These are phyloP conservation scores for Triticum turgidum DNA, from an alignment of 176 grass and related monocot species.

Conservation along the genomic window DNA sequence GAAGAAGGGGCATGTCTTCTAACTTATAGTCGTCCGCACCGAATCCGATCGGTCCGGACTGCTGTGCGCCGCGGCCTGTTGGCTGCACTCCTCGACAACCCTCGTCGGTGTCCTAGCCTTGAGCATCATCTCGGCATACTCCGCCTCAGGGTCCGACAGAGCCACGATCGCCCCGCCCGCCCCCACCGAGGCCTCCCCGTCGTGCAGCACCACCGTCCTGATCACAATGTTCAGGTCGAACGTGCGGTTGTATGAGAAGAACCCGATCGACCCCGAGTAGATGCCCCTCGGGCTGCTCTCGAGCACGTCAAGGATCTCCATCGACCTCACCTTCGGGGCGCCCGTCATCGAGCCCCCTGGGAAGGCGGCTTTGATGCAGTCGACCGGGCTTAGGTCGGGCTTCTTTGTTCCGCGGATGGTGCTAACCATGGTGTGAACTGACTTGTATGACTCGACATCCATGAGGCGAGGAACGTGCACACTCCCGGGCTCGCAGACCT, in stretches of 20 bases:
- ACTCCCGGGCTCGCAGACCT: slow-evolving; percentile 70
- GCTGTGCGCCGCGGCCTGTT: neutral
- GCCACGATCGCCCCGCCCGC: slow-evolving; percentile 79
- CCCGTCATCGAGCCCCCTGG: slow-evolving; percentile 97
- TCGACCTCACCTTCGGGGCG: slow-evolving; percentile 89
- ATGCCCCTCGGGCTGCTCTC: slow-evolving; percentile 83
- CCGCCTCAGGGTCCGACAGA: slow-evolving; percentile 68
- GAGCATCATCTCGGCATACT: slow-evolving; percentile 85
- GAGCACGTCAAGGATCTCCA: slow-evolving; percentile 85
- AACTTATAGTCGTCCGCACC: slow-evolving; percentile 35
- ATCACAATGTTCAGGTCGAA: slow-evolving; percentile 94
- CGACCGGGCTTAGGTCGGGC: slow-evolving; percentile 44
- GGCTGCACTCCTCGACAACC: slow-evolving; percentile 47
- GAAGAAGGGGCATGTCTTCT: slow-evolving; percentile 7
- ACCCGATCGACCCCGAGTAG: slow-evolving; percentile 92
- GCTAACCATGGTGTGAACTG: slow-evolving; percentile 94
- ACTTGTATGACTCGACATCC: slow-evolving; percentile 84
- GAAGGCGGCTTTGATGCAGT: slow-evolving; percentile 85
- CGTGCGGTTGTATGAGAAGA: slow-evolving; percentile 78
- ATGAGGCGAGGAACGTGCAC: slow-evolving; percentile 82
- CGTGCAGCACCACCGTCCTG: slow-evolving; percentile 59
- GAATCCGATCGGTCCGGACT: slow-evolving; percentile 21
- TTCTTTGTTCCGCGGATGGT: slow-evolving; percentile 69
- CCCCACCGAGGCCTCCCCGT: slow-evolving; percentile 70
- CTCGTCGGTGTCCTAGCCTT: slow-evolving; percentile 77